Evolutionary conservation across 129 eudicot genomes (phyloP), one percentile per base, ranked within the genome.

Genomic region (Daucus carota): DNA sequence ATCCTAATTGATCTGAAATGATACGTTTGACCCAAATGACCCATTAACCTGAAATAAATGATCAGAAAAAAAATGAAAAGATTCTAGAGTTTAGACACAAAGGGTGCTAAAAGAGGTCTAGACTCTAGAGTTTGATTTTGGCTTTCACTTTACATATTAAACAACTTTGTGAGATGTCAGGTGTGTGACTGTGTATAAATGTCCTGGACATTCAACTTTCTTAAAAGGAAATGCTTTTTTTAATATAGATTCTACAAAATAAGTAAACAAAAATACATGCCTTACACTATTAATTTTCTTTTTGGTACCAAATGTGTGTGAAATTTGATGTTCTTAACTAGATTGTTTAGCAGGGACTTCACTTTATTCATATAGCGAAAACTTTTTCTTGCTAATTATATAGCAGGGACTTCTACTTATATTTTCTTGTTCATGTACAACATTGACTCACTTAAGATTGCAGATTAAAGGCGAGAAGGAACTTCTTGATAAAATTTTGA

Each of bases 401-500:
- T n/a, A 54, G 29, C 29, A n/a, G 33, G 8, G 24, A 3, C 75
- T 72, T 44, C 24, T 38, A 43, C 75, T 72, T 43, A 11, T 70
- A 24, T 42, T 44, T 71, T 4, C 36, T 13, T 28, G 12, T 2
- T 11, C 28, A 28, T 28, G 68, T 63, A 13, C 70, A 29, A 63
- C 14, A 62, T 29, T 63, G 40, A 63, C 22, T 11, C 40, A 31
- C 22, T 31, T 63, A 4, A 28, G 11, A 42, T 43, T 72, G 73
- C 91, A 93, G 98, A 89, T 93, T 92, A 93, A 88, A 86, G 98
- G 98, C 10, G 98, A 93, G 80, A 93, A 77, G 76, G 93, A 93
- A 74, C 97, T 93, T 36, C 81, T 93, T 46, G 97, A 93, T 86
- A 93, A 89, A 77, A 88, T 93, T 75, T 74, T 93, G 84, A 92